Base-by-base conservation (phyloP, 768 basidiomycete species). In the Collybia sp. region DNA sequence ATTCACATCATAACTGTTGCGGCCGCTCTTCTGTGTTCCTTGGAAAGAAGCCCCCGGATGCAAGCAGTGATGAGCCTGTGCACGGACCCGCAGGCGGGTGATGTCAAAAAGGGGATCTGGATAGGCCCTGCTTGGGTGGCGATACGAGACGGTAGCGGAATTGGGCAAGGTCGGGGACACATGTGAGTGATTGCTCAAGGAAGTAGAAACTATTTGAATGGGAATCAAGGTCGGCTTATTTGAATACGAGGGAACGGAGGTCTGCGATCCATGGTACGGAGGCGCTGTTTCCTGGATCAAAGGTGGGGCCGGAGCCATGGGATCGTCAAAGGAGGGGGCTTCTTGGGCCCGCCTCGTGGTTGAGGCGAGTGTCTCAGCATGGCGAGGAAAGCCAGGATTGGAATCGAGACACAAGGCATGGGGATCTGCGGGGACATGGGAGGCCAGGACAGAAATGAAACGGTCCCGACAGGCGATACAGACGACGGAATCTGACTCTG, bases 1-100 rank as follows among this genome's bases (percentile, higher is more conserved):
- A 57, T 82, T 86, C 35, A 97, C 95, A 51, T 95, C 91, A 72
- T 97, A 97, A 59, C 86, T 88, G 61, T 88, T 94, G 54, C 92
- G 77, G 2, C 94, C 95, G 52, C 86, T 89, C 69, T 93, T 92
- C 69, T 98, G 95, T 0, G 90, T 93, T 2, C 95, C 95, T 49
- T 82, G 75, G 63, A 94, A 98, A 12, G 79, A 75, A 34, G 91
- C 86, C 2, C 95, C 95, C 25, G 94, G 87, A 65, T 93, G 90
- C 9, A 91, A 73, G 61, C 85, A 89, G 53, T 86, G 80, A 58
- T 87, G 85, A 11, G 76, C 77, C 52, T 81, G 81, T 15, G 84
- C 76, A 40, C 83, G 79, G 32, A 88, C 77, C 34, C 88, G 83
- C 40, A 91, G 63, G 16, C 79, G 83, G 42, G 88, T 89, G 49